Evolutionary conservation across 2,329 filamentous ascomycete genomes (phyloP), one percentile per base, ranked within the genome.

Genomic region (Clonostachys solani): DNA sequence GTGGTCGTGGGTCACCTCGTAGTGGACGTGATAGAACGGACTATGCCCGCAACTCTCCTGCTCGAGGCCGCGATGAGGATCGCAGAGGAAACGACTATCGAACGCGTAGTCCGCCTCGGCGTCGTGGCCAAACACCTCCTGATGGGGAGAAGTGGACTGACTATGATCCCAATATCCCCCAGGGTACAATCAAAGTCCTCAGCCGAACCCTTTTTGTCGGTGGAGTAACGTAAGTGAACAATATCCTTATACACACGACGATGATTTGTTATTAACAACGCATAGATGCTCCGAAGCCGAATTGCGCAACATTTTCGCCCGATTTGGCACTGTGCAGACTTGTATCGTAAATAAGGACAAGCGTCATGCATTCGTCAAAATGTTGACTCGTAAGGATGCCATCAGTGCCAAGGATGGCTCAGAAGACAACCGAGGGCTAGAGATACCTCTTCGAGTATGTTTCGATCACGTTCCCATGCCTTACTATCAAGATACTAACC

Each of bases 271-370:
- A 42, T 58, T 19, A 50, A 45, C 52, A 29, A 29, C 23, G 9
- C 23, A 18, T 49, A 87, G 84, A 36, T 86, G 82, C 49, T 84
- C 87, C 7, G 92, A 99, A 67, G 74, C 78, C 49, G 91, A 97
- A 63, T 77, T 99, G 46, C 84, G 91, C 46, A 73, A 72, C 44
- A 83, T 95, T 41, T 99, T 99, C 66, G 77, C 74, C 59, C 83
- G 83, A 42, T 96, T 85, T 61, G 94, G 94, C 49, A 76, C 84
- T 46, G 94, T 99, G 5, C 94, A 99, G 67, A 96, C 92, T 2
- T 97, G 92, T 68, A 99, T 99, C 54, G 92, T 96, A 55, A 97
- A 99, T 71, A 87, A 90, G 60, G 94, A 99, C 61, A 99, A 97
- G 72, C 88, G 94, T 16, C 94, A 99, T 67, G 94, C 94, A 6